Evolutionary conservation across 257 asterid genomes (phyloP).

Genomic region (Dorcoceras hygrometricum): DNA sequence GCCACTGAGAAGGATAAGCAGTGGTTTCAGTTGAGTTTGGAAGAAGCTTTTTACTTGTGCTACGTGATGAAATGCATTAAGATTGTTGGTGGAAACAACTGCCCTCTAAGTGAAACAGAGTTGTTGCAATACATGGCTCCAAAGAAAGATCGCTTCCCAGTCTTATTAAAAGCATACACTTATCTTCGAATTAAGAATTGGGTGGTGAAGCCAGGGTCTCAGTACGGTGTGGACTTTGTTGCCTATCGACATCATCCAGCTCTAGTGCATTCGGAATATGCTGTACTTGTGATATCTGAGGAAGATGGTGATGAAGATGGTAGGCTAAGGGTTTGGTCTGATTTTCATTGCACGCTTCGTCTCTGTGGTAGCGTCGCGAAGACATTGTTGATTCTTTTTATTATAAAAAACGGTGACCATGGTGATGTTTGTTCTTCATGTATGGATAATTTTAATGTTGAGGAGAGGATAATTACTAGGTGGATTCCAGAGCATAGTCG

Average conservation of each 20-base stretch:
- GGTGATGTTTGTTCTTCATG: constrained; percentile 24
- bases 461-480: constrained; percentile 52
- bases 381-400: constrained; percentile 53
- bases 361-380: constrained; percentile 86
- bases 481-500: background rate
- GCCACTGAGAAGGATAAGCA: constrained; percentile 54
- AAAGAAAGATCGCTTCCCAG: constrained; percentile 34
- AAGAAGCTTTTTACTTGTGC: constrained; percentile 69
- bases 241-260: constrained; percentile 85
- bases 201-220: constrained; percentile 71
- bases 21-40: constrained; percentile 63
- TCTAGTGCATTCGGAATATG: constrained; percentile 83
- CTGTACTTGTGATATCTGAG: constrained; percentile 48
- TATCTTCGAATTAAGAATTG: constrained; percentile 56
- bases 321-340: constrained; percentile 82
- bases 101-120: constrained; percentile 35
- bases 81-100: constrained; percentile 38
- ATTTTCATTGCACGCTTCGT: constrained; percentile 71
- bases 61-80: constrained; percentile 54
- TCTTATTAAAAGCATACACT: background rate
- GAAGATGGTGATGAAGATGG: constrained; percentile 31
- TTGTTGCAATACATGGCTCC: constrained; percentile 48
- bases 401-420: constrained; percentile 25
- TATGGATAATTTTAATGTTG: constrained; percentile 41
- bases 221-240: constrained; percentile 75